Conservation (phyloP, 1,284 basidiomycete species). For the Irpex sp. region DNA sequence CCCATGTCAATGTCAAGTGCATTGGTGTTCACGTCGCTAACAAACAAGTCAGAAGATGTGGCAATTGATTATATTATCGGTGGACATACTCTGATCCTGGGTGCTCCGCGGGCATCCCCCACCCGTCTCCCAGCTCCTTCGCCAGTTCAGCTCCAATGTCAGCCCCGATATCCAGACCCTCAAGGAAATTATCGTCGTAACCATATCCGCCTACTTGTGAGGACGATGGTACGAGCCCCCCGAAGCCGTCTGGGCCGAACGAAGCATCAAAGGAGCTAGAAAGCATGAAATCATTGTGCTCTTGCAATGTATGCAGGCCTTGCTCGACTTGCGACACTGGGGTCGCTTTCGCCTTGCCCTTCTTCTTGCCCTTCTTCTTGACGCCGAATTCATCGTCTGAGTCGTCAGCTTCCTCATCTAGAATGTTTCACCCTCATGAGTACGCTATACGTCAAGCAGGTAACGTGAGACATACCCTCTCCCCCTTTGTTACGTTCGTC, state of each 20-base stretch:
- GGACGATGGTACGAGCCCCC: slow-evolving; percentile 41
- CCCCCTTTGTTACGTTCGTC: slow-evolving; percentile 35
- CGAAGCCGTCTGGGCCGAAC: slow-evolving; percentile 34
- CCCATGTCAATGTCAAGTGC: slow-evolving; percentile 7
- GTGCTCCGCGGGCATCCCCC: slow-evolving; percentile 34
- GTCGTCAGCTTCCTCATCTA: slow-evolving; percentile 26
- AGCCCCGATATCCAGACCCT: slow-evolving; percentile 52
- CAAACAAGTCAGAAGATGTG: not conserved
- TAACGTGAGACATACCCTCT: too few relatives aligned
- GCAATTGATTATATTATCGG: not conserved
- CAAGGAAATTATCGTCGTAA: slow-evolving; percentile 52
- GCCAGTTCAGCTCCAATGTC: slow-evolving; percentile 65
- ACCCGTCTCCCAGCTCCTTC: slow-evolving; percentile 64
- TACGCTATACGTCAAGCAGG: too few relatives aligned
- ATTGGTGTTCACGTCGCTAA: not conserved
- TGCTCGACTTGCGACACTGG: slow-evolving; percentile 32
- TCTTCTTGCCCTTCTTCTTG: slow-evolving; percentile 28
- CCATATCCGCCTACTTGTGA: slow-evolving; percentile 49
- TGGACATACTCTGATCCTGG: not conserved
- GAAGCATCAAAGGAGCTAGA: slow-evolving; percentile 61
- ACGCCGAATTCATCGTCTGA: slow-evolving; percentile 48
- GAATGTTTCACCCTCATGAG: not conserved
- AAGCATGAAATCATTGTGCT: slow-evolving; percentile 62
- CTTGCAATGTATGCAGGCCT: slow-evolving; percentile 56
- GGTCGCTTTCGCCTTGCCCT: slow-evolving; percentile 21